Base-by-base conservation (phyloP, 202 grass and related monocot genomes). In the Panicum virgatum region DNA sequence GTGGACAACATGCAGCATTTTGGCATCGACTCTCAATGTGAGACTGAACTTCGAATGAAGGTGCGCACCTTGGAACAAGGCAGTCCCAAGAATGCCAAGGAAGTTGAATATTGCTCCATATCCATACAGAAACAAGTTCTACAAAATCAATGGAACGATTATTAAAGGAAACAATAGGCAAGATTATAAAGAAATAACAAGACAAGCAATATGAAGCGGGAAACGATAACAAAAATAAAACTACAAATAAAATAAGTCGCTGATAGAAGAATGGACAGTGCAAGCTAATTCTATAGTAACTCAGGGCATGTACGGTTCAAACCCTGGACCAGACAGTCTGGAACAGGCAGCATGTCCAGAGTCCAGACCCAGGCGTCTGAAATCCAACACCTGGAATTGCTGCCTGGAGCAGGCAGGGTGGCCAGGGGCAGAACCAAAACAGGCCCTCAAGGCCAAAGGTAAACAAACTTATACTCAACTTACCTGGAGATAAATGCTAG, bases 101-200 rank as follows among this genome's bases (percentile, higher is more conserved):
- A 99, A 99, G 82, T 99, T 99, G 85, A 99, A 99, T 87, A 99
- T 93, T 61, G 96, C 96, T 43, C 96, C 96, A 68, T 99, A 99
- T 50, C 92, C 96, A 45, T 99, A 99, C 27, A 99, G 76, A 93
- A 99, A 99, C 40, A 99, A 81, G 72, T 99, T 99, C 96, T 99
- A 84, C 72, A 88, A 62, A 86, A 75, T 25, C 80, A 80, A 83
- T 53, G 27, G 59, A 48, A 82, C 80, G 39, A 62, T n/a, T n/a
- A 59, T 83, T 39, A 15, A 42, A 80, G 40, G 16, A 80, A 59
- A 83, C 39, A 72, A 64, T 47, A 23, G 76, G 27, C 78, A 68
- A 60, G 50, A 67, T 19, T 37, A 42, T 56, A 36, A 64, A 81
- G 4, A 27, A 39, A 72, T 20, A 77, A 77, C 34, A 42, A 51